phyloP scores from a whole-genome alignment of 2,329 filamentous ascomycete genomes.

The Sporothrix euskadiensis region DNA sequence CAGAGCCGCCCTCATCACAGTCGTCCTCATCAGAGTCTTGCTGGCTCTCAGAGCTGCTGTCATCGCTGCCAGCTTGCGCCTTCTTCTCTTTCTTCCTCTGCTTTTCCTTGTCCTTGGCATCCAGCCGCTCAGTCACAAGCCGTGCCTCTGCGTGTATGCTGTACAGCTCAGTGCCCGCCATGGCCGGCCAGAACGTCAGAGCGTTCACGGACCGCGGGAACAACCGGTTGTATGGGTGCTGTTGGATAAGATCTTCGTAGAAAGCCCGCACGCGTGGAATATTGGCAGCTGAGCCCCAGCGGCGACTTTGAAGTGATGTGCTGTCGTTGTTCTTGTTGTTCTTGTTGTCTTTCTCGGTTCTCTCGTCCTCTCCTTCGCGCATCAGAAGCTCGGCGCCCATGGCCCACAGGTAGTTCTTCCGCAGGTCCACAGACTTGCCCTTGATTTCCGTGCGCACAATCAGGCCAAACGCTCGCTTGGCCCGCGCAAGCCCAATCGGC shows the following conservation, averaged over 20 bases:
- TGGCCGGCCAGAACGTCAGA: constrained; percentile 75
- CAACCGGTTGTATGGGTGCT: constrained; percentile 68
- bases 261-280: constrained; percentile 56
- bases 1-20: not conserved
- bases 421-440: constrained; percentile 64
- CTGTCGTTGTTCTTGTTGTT: not conserved
- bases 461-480: constrained; percentile 72
- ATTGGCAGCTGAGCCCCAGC: constrained; percentile 51
- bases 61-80: constrained; percentile 26
- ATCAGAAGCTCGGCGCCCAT: constrained; percentile 83
- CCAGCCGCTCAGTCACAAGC: constrained; percentile 45
- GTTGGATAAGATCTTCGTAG: constrained; percentile 75
- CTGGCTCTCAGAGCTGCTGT: not conserved
- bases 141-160: constrained; percentile 64
- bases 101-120: constrained; percentile 28
- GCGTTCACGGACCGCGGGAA: constrained; percentile 62
- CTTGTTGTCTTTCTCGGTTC: not conserved
- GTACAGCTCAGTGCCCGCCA: constrained; percentile 81
- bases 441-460: constrained; percentile 59
- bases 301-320: constrained; percentile 19
- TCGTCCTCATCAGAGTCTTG: not conserved
- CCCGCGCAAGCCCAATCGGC: constrained; percentile 55
- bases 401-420: constrained; percentile 72
- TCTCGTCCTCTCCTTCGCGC: constrained; percentile 51
- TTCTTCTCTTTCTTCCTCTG: not conserved